Evolutionary conservation across 768 basidiomycete species (phyloP), one percentile per base, ranked within the genome.

Genomic region (Leccinum longicurvipes): DNA sequence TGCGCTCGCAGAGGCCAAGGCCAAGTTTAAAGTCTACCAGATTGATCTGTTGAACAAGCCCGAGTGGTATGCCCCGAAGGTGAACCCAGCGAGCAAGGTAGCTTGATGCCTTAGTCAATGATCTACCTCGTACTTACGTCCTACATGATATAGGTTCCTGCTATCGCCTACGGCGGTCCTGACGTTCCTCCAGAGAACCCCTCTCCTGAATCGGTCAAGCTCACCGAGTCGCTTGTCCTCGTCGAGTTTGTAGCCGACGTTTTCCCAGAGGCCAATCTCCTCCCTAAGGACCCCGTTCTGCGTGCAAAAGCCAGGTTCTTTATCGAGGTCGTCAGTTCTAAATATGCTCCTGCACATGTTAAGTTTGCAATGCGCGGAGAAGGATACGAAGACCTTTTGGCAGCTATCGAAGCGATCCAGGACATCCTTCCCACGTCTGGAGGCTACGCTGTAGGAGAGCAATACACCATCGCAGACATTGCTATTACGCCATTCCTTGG

Each of bases 11-110:
- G 86, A 87, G 60, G 77, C 80, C 2, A 74, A 77, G 5, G 74
- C 79, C 4, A 60, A 75, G 2, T 82, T 73, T 65, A 81, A 73
- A 21, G 67, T 76, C 14, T 85, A 73, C 57, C 79, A 86, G 59
- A 79, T 89, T 47, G 83, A 87, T 60, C 69, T 89, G 12, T 48
- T 55, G 60, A 83, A 84, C 73, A 89, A 88, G 71, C 86, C 86
- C 1, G 82, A 79, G 49, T 87, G 85, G 86, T 87, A 85, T 63
- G 80, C 80, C 0, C 76, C 79, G 0, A 77, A 82, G 56, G 79
- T 89, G 36, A 89, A 88, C 69, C 82, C 82, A 1, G 84, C 79
- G 0, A 80, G 80, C 72, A 87, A 86, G 78, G 86, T 84, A 61
- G 15, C 17, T 17, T 3, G 7, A 31, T n/a, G 5, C 21, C 6